These are phyloP conservation scores for Mucor indicus DNA, from an alignment of 371 early-diverging fungal genomes.

Conservation along the genomic window DNA sequence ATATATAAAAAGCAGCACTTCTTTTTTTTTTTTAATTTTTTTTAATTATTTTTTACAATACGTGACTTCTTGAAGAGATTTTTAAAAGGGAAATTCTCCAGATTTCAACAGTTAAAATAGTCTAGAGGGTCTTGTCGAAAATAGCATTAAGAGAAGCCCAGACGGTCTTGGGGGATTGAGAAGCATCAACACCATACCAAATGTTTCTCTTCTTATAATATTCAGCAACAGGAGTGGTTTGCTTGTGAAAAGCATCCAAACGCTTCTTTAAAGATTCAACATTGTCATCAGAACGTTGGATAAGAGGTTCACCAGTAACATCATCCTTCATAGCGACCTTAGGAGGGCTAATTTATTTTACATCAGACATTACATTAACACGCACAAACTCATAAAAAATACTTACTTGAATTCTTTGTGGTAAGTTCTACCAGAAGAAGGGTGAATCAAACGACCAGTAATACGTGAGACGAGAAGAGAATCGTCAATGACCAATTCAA, in stretches of 20 bases:
- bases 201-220: constrained; percentile 95
- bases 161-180: constrained; percentile 85
- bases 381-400: neutral
- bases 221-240: constrained; percentile 95
- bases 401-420: constrained; percentile 88
- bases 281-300: constrained; percentile 98
- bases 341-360: constrained; percentile 93
- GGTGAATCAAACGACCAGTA: constrained; percentile 95
- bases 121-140: constrained; percentile 66
- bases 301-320: constrained; percentile 94
- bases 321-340: constrained; percentile 92
- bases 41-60: neutral
- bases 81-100: no score
- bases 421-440: constrained; percentile 94
- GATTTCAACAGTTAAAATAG: no score
- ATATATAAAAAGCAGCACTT: neutral
- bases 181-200: constrained; percentile 90
- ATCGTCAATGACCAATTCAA: constrained; percentile 95
- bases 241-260: constrained; percentile 90
- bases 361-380: neutral
- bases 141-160: constrained; percentile 91
- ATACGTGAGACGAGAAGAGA: constrained; percentile 91
- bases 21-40: neutral
- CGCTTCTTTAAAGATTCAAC: constrained; percentile 93
- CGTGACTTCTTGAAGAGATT: neutral